Evolutionary conservation across 2,329 filamentous ascomycete species (phyloP).

Genomic region (Neopestalotiopsis clavispora): DNA sequence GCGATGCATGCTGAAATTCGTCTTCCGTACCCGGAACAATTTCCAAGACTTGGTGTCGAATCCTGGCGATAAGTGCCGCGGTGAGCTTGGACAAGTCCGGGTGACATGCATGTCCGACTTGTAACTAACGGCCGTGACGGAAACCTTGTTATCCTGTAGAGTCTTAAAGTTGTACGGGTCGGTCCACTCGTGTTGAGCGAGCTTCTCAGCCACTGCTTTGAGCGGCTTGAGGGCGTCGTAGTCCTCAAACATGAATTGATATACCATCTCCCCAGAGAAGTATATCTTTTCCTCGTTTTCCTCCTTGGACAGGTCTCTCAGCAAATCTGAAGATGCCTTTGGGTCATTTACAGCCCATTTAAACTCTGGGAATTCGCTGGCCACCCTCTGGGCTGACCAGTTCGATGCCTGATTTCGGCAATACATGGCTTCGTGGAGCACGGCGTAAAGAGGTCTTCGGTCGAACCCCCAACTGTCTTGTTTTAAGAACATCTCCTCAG

Average conservation of each 20-base stretch:
- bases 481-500: background rate
- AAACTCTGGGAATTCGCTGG: background rate
- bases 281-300: conserved; percentile 7
- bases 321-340: too few species aligned
- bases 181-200: background rate
- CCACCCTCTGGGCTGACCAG: conserved; percentile 18
- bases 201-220: background rate
- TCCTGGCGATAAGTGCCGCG: background rate
- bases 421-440: conserved; percentile 30
- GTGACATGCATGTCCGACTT: conserved; percentile 4
- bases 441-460: conserved; percentile 26
- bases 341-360: background rate
- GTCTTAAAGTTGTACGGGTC: background rate
- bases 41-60: too few species aligned
- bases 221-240: conserved; percentile 20
- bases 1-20: background rate
- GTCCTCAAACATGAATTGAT: conserved; percentile 26
- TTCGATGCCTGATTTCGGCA: conserved; percentile 7
- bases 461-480: conserved; percentile 24
- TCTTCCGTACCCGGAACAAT: background rate
- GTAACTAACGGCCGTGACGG: background rate
- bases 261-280: conserved; percentile 30
- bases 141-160: background rate
- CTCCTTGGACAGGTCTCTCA: too few species aligned
- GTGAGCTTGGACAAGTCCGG: background rate